Evolutionary conservation across 805 yeast genomes (phyloP).

Genomic region (Kregervanrija fluxuum): DNA sequence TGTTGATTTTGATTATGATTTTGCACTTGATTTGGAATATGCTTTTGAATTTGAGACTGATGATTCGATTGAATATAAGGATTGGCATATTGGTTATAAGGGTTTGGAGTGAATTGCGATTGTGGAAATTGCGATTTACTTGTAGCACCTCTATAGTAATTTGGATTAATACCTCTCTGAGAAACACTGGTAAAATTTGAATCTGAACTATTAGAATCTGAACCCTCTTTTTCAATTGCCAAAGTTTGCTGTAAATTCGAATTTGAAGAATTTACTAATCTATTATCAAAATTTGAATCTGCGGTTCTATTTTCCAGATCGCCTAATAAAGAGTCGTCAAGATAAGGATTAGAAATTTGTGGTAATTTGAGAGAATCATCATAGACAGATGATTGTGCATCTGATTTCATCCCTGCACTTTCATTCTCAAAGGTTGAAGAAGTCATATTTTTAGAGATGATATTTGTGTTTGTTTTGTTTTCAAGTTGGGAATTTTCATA

Average conservation of each 20-base stretch:
- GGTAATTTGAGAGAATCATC: constrained; percentile 6
- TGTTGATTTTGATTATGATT: constrained; percentile 10
- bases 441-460: not conserved
- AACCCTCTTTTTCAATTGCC: constrained; percentile 17
- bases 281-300: not conserved
- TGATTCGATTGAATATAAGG: not conserved
- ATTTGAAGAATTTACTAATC: not conserved
- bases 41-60: constrained; percentile 9
- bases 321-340: not conserved
- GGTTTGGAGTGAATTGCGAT: not conserved
- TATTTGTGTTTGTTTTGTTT: no score
- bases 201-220: constrained; percentile 22
- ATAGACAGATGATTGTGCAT: not conserved
- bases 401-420: not conserved
- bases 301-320: not conserved
- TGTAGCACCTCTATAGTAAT: constrained; percentile 34
- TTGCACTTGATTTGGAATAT: constrained; percentile 9
- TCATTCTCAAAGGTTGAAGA: not conserved
- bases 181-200: constrained; percentile 77
- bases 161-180: constrained; percentile 65
- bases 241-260: not conserved
- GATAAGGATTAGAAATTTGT: constrained; percentile 8
- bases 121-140: constrained; percentile 1
- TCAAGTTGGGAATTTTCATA: no score
- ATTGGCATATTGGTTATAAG: not conserved